phyloP scores from a whole-genome alignment of 2,329 filamentous ascomycete genomes.

The Curvularia verruculosa region DNA sequence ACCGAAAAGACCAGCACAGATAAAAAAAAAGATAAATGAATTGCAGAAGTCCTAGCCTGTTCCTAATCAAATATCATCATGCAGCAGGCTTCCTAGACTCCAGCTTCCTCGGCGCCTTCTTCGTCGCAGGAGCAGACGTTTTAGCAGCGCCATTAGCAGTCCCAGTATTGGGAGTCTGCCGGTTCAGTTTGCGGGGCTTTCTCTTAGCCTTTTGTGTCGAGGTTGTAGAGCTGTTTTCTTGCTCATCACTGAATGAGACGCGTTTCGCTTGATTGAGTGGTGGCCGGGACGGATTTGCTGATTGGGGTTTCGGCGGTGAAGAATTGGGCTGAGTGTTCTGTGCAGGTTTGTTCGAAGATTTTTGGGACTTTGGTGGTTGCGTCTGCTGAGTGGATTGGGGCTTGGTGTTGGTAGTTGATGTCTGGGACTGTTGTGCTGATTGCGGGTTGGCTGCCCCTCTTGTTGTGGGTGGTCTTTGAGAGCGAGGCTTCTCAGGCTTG shows the following conservation, averaged over 20 bases:
- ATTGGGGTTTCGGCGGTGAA: slow-evolving; percentile 12
- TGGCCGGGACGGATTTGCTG: slow-evolving; percentile 15
- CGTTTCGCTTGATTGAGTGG: slow-evolving; percentile 10
- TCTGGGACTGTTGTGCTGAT: not conserved
- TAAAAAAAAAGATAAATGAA: not conserved
- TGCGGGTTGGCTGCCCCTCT: slow-evolving; percentile 5
- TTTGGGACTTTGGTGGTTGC: slow-evolving; percentile 15
- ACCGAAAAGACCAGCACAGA: no score
- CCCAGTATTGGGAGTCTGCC: slow-evolving; percentile 18
- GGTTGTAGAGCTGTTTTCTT: slow-evolving; percentile 26
- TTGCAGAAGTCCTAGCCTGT: not conserved
- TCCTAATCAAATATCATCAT: not conserved
- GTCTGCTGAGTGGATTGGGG: slow-evolving; percentile 4
- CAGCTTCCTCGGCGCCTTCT: slow-evolving; percentile 35
- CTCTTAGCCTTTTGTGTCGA: slow-evolving; percentile 17
- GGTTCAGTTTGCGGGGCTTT: slow-evolving; percentile 37
- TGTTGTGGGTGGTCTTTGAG: slow-evolving; percentile 12
- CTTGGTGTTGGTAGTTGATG: not conserved
- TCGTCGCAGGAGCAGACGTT: slow-evolving; percentile 10
- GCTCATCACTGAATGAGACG: slow-evolving; percentile 15
- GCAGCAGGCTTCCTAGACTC: slow-evolving; percentile 29
- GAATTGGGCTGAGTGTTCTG: not conserved
- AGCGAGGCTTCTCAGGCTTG: slow-evolving; percentile 15
- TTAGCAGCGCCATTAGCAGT: not conserved
- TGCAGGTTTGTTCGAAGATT: not conserved